phyloP scores from a whole-genome alignment of 1,284 basidiomycete species.

The Ceratobasidium sp. region DNA sequence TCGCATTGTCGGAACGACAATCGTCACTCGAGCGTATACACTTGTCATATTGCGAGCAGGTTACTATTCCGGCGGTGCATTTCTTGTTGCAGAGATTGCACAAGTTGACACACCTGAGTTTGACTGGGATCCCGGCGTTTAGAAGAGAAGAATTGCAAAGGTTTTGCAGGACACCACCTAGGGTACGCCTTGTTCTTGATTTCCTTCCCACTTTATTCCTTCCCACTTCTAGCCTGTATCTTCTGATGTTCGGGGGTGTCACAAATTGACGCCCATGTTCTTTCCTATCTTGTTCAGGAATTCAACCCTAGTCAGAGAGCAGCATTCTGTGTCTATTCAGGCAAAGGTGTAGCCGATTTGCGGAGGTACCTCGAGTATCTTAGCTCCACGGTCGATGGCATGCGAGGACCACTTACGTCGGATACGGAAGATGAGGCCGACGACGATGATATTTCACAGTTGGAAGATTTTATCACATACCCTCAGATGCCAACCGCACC shows the following conservation, averaged over 20 bases:
- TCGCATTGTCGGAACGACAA: conserved; percentile 82
- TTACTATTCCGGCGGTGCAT: conserved; percentile 91
- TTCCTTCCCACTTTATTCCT: background rate
- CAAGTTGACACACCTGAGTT: conserved; percentile 91
- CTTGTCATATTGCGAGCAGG: conserved; percentile 96
- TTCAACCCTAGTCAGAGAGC: conserved; percentile 91
- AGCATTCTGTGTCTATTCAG: conserved; percentile 98
- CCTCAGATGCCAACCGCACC: conserved; percentile 14
- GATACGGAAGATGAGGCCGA: conserved; percentile 42
- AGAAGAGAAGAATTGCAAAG: conserved; percentile 85
- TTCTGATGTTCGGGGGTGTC: background rate
- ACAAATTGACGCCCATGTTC: conserved; percentile 4
- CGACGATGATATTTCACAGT: conserved; percentile 38
- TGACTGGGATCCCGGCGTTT: conserved; percentile 97
- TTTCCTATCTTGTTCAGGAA: conserved; percentile 65
- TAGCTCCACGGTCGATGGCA: conserved; percentile 34
- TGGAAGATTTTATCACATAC: conserved; percentile 41
- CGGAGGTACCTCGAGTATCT: conserved; percentile 69
- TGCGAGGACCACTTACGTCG: conserved; percentile 30
- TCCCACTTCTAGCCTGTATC: background rate
- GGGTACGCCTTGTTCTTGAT: conserved; percentile 62
- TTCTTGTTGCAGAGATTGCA: conserved; percentile 88
- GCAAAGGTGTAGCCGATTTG: conserved; percentile 87
- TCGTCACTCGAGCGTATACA: conserved; percentile 94
- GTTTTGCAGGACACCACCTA: conserved; percentile 90